Percentiles rank a stretch among this genome's conserved stretches.
phyloP scores from a whole-genome alignment of 75 land plant genomes.

The Isoetes taiwanensis region DNA sequence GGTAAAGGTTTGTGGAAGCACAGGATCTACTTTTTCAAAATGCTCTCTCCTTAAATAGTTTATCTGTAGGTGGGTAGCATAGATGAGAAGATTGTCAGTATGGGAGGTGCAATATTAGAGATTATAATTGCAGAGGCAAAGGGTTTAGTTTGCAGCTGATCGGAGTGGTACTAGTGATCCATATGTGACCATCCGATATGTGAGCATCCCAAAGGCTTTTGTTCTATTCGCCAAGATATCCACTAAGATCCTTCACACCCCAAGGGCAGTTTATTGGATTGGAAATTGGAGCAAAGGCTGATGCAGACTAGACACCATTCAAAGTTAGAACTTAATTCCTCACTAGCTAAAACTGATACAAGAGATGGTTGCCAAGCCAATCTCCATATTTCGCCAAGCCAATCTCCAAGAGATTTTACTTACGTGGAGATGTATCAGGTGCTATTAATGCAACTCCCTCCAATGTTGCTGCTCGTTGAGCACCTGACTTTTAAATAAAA shows the following conservation, averaged over 20 bases:
- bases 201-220: constrained; percentile 54
- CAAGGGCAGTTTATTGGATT: constrained; percentile 85
- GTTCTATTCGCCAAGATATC: constrained; percentile 75
- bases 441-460: constrained; percentile 70
- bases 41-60: not conserved
- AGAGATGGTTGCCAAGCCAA: no score
- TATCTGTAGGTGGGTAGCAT: no score
- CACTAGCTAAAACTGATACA: no score
- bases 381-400: no score
- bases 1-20: no score
- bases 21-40: not conserved
- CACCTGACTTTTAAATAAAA: constrained; percentile 81
- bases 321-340: no score
- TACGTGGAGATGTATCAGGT: constrained; percentile 95
- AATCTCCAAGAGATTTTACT: no score
- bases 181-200: constrained; percentile 82
- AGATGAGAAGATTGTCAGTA: constrained; percentile 7
- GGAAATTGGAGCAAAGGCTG: constrained; percentile 91
- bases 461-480: constrained; percentile 77
- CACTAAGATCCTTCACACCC: constrained; percentile 90
- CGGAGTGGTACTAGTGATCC: constrained; percentile 94
- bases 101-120: constrained; percentile 57
- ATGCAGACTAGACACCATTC: no score
- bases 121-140: constrained; percentile 67
- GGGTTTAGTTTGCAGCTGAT: constrained; percentile 86